A percentile compares a stretch with the other conserved stretches of the same genome.
phyloP scores from a whole-genome alignment of 2,329 filamentous ascomycete genomes.

The Xylaria sp. region DNA sequence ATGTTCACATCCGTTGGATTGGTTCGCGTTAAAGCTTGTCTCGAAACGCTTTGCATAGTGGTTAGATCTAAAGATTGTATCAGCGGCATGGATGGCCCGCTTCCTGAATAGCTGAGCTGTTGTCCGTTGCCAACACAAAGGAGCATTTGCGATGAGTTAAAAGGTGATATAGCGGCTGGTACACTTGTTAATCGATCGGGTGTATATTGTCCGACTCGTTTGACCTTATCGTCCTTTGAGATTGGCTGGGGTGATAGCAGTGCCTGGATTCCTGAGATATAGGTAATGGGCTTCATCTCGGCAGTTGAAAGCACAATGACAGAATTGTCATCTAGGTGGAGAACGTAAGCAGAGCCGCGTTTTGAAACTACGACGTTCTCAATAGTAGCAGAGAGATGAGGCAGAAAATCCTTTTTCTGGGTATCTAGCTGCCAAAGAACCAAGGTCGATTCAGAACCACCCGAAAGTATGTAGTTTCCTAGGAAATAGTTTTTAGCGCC shows the following conservation, averaged over 20 bases:
- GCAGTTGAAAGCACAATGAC: conserved; percentile 88
- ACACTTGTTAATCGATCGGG: conserved; percentile 54
- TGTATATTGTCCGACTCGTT: conserved; percentile 56
- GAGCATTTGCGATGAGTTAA: conserved; percentile 66
- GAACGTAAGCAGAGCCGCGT: conserved; percentile 77
- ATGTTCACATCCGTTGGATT: conserved; percentile 83
- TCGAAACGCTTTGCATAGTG: conserved; percentile 76
- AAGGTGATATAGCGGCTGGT: conserved; percentile 67
- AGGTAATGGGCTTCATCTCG: conserved; percentile 83
- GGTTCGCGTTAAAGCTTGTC: conserved; percentile 87
- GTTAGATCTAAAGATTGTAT: conserved; percentile 89
- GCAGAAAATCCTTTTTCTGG: conserved; percentile 78
- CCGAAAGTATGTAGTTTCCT: conserved; percentile 95
- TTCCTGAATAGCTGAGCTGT: conserved; percentile 59
- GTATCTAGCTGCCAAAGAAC: conserved; percentile 95
- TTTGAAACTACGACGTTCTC: conserved; percentile 85
- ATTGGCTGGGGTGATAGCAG: conserved; percentile 56
- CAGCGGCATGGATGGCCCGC: conserved; percentile 57
- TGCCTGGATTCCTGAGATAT: conserved; percentile 81
- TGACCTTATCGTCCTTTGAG: conserved; percentile 59
- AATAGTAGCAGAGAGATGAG: conserved; percentile 86
- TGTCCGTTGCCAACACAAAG: conserved; percentile 70
- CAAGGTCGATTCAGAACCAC: conserved; percentile 86
- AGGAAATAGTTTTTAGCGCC: conserved; percentile 27
- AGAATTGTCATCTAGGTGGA: conserved; percentile 92